Evolutionary conservation across 805 yeast genomes (phyloP).

Genomic region (Saitoella complicata): DNA sequence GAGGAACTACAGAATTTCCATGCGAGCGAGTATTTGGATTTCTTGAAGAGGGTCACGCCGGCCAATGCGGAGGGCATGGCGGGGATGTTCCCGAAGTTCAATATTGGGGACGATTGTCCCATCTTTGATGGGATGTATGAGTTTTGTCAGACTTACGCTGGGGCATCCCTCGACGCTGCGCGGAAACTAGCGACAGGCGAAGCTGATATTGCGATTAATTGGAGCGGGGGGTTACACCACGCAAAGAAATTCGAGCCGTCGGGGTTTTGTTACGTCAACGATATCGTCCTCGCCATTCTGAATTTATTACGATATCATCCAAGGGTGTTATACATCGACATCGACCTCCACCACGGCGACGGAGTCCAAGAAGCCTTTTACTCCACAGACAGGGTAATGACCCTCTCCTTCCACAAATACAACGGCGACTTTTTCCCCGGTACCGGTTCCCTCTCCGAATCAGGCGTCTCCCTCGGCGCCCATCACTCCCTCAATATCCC

Average conservation of each 20-base stretch:
- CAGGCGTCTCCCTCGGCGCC: constrained; percentile 35
- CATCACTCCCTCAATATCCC: constrained; percentile 78
- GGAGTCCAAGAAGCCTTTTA: constrained; percentile 93
- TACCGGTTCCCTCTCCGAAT: constrained; percentile 72
- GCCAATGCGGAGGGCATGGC: constrained; percentile 34
- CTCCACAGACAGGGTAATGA: constrained; percentile 81
- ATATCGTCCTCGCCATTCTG: constrained; percentile 70
- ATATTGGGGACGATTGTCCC: constrained; percentile 84
- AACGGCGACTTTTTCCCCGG: constrained; percentile 82
- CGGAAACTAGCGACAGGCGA: constrained; percentile 52
- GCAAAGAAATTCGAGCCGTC: constrained; percentile 82
- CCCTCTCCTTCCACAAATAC: constrained; percentile 79
- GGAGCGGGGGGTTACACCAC: constrained; percentile 88
- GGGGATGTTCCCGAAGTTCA: constrained; percentile 48
- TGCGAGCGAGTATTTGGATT: constrained; percentile 70
- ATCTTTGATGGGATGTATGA: constrained; percentile 67
- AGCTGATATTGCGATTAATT: constrained; percentile 82
- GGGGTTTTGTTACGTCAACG: constrained; percentile 84
- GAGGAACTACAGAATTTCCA: constrained; percentile 74
- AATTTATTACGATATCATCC: constrained; percentile 70
- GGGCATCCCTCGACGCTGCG: constrained; percentile 57
- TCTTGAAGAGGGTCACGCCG: constrained; percentile 61
- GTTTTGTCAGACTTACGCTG: constrained; percentile 65
- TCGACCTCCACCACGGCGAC: constrained; percentile 87
- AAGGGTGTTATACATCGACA: constrained; percentile 73